Evolutionary conservation across 305 asterid genomes (phyloP), one percentile per base, ranked within the genome.

Genomic region (Rubia tinctorum): DNA sequence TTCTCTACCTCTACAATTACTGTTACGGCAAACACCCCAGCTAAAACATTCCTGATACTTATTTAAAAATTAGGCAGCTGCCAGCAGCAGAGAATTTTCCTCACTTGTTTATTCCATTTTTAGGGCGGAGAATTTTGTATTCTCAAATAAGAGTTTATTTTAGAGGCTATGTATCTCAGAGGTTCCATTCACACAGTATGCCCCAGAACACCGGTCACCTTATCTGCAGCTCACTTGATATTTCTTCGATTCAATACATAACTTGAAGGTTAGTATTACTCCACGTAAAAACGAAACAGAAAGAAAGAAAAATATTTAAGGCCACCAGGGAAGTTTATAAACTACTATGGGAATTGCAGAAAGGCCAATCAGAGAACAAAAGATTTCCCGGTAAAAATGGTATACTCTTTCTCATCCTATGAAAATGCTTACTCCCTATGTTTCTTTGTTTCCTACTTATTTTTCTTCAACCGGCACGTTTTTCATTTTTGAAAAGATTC

Each of bases 331-430:
- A n/a, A n/a, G n/a, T n/a, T n/a, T n/a, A n/a, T n/a, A n/a, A n/a
- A n/a, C n/a, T n/a, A n/a, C n/a, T n/a, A 15, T 15, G 7, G 17
- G 44, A 56, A 53, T 34, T 39, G 49, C 43, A 22, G n/a, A n/a
- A n/a, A n/a, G n/a, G 63, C 75, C 70, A 68, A 40, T 76, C 15
- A 23, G 69, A 44, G 30, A 12, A 79, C 63, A 22, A 8, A 25
- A 56, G 69, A 76, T 53, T 34, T 44, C 56, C 43, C 42, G 17
- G 17, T 72, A 10, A 25, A 73, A 30, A 59, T 43, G 75, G 39
- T 34, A 1, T n/a, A n/a, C n/a, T n/a, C 47, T 12, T 51, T 49
- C 64, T 14, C 42, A 49, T 73, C 53, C 71, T 34, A 64, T 62
- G 25, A 73, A 61, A 73, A 8, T 34, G 13, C n/a, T n/a, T n/a